Conservation (phyloP, 257 asterid species). For the Solanum medicagineum region DNA sequence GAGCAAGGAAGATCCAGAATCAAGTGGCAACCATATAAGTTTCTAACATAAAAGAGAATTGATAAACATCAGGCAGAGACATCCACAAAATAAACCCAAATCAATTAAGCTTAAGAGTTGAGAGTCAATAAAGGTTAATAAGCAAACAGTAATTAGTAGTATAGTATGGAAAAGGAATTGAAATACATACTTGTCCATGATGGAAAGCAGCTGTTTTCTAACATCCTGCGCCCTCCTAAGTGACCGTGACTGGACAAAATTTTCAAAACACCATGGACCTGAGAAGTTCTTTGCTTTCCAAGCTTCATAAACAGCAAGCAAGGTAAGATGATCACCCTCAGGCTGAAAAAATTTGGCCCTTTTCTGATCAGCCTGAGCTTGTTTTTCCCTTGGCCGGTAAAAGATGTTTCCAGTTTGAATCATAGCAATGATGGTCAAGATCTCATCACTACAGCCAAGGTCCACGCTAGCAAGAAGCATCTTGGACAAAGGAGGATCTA, state of each 20-base stretch:
- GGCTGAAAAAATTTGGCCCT: conserved; percentile 87
- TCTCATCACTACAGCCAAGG: conserved; percentile 91
- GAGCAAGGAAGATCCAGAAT: not conserved
- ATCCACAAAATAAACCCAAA: not conserved
- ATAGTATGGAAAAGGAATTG: not conserved
- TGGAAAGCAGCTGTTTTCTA: conserved; percentile 75
- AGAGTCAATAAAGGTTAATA: not conserved
- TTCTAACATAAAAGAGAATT: not conserved
- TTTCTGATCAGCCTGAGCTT: conserved; percentile 92
- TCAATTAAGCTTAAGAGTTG: not conserved
- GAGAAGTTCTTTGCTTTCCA: conserved; percentile 92
- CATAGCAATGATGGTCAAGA: conserved; percentile 84
- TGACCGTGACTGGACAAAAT: conserved; percentile 78
- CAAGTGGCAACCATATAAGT: not conserved
- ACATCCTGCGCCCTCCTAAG: conserved; percentile 89
- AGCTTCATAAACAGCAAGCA: conserved; percentile 90
- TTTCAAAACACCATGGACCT: conserved; percentile 93
- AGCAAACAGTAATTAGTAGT: not conserved
- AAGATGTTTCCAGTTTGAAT: conserved; percentile 87
- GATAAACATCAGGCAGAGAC: not conserved
- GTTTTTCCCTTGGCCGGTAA: conserved; percentile 92
- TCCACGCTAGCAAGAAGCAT: conserved; percentile 94
- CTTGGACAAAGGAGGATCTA: conserved; percentile 85
- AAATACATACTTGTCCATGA: conserved; percentile 70
- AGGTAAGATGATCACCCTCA: conserved; percentile 85